phyloP scores from a whole-genome alignment of 148 eudicot genomes.

The Suaeda aralocaspica region DNA sequence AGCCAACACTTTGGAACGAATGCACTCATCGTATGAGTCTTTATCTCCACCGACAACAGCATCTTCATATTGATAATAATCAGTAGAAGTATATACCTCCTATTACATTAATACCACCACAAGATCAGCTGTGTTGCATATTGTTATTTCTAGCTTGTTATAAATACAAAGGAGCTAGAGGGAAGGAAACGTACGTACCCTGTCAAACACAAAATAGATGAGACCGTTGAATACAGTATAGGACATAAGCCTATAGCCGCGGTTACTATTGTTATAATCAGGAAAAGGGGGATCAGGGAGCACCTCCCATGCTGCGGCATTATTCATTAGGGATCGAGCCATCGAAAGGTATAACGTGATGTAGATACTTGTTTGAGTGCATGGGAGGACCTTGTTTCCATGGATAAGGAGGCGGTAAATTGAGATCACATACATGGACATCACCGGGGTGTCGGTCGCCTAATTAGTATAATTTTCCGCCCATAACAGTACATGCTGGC shows the following conservation, averaged over 20 bases:
- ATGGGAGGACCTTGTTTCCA: conserved; percentile 5
- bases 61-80: neutral
- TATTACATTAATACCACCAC: too few relatives aligned
- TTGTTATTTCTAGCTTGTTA: too few relatives aligned
- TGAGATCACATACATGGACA: neutral
- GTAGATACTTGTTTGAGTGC: neutral
- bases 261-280: neutral
- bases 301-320: neutral
- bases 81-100: too few relatives aligned
- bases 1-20: neutral
- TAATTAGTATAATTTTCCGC: neutral
- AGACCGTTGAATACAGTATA: neutral
- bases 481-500: neutral
- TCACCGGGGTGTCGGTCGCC: neutral
- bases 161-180: too few relatives aligned
- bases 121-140: too few relatives aligned
- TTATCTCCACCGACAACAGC: neutral
- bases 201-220: conserved; percentile 1
- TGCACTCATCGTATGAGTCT: neutral
- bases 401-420: neutral
- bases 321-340: neutral
- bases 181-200: neutral
- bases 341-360: neutral
- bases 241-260: neutral
- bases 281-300: conserved; percentile 5